Conservation (phyloP, 331 rosid genomes). For the Acacia pycnantha region DNA sequence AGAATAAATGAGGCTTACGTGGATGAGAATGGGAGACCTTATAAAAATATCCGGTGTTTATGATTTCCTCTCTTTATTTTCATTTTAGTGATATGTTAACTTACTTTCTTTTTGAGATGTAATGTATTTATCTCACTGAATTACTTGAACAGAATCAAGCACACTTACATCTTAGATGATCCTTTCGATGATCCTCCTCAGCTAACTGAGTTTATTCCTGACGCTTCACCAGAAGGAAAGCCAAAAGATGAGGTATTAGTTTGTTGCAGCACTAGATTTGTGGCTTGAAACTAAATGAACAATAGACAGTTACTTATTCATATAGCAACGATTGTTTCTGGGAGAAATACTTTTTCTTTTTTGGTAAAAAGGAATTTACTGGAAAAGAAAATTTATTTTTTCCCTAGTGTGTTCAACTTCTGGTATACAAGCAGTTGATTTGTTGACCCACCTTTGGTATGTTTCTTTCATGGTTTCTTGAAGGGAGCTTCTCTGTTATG, state of each 20-base stretch:
- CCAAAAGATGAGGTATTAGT: constrained; percentile 82
- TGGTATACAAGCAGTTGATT: not conserved
- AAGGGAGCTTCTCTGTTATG: constrained; percentile 11
- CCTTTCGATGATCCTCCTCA: constrained; percentile 93
- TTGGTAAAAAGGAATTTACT: not conserved
- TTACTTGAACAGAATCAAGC: constrained; percentile 74
- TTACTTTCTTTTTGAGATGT: not conserved
- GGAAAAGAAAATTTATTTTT: not conserved
- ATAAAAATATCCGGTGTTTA: constrained; percentile 76
- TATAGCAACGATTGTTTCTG: constrained; percentile 3
- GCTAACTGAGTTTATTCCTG: constrained; percentile 73
- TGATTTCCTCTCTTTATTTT: constrained; percentile 17
- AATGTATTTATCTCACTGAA: constrained; percentile 25
- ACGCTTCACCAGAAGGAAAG: constrained; percentile 89
- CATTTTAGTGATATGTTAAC: not conserved
- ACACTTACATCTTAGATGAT: constrained; percentile 87
- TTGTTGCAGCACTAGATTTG: constrained; percentile 2
- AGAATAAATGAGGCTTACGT: constrained; percentile 93
- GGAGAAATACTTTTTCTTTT: not conserved
- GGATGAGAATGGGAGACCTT: constrained; percentile 84
- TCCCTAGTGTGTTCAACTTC: not conserved
- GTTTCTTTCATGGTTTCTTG: constrained; percentile 17
- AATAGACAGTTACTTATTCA: not conserved
- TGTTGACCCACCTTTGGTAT: not conserved
- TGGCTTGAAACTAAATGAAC: constrained; percentile 14